A percentile compares a stretch with the other conserved stretches of the same genome.
Evolutionary conservation across 148 eudicot genomes (phyloP).

Genomic region (Chenopodium quinoa): DNA sequence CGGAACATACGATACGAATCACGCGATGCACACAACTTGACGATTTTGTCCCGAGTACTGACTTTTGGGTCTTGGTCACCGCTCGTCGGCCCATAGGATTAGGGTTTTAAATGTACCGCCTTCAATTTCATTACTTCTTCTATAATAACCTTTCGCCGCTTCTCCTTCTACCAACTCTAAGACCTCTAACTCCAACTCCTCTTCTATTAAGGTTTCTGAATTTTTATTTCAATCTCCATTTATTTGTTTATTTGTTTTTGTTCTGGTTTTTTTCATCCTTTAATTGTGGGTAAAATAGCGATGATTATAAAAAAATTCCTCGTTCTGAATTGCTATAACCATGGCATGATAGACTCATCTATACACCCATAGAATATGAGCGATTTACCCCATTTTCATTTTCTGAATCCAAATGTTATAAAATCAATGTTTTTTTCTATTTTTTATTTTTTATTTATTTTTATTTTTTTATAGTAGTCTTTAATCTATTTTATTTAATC

Average conservation of each 20-base stretch:
- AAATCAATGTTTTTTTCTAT: no score
- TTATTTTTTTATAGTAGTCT: background rate
- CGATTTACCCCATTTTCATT: slow-evolving; percentile 1
- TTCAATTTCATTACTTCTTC: background rate
- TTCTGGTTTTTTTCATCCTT: background rate
- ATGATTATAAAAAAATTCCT: slow-evolving; percentile 24
- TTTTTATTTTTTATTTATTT: no score
- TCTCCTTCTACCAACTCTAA: background rate
- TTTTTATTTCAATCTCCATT: background rate
- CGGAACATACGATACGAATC: no score
- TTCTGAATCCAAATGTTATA: no score
- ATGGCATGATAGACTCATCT: slow-evolving; percentile 20
- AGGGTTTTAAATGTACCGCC: background rate
- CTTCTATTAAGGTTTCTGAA: no score
- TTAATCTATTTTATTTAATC: no score
- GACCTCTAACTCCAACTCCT: background rate
- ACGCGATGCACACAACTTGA: no score
- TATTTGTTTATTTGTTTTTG: no score
- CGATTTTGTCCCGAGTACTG: no score
- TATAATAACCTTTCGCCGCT: background rate
- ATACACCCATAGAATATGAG: slow-evolving; percentile 30
- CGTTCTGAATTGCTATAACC: slow-evolving; percentile 15
- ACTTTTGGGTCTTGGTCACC: no score
- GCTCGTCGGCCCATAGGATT: background rate
- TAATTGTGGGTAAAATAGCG: background rate